These are phyloP conservation scores for Boletus pseudopeckii DNA, from an alignment of 768 basidiomycete species.

Conservation along the genomic window DNA sequence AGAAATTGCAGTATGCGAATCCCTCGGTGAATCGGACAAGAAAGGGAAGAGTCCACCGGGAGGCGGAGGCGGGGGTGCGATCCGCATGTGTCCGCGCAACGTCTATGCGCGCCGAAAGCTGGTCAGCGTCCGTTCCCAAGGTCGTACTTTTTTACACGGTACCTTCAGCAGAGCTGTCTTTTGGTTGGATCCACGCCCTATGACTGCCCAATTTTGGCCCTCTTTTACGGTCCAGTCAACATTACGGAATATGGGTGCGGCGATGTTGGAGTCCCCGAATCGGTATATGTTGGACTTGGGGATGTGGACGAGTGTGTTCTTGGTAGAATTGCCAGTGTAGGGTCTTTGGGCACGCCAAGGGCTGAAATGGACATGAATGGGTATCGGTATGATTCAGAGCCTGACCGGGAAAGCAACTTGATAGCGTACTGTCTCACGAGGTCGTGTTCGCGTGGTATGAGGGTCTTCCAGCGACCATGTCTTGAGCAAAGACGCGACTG, in stretches of 20 bases:
- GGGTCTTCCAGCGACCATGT: neutral
- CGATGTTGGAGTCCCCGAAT: constrained; percentile 52
- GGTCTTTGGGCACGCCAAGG: neutral
- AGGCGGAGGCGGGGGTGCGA: constrained; percentile 57
- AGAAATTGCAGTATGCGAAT: constrained; percentile 50
- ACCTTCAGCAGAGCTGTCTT: constrained; percentile 68
- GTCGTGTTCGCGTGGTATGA: neutral
- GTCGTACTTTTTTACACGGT: neutral
- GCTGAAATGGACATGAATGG: neutral
- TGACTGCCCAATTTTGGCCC: constrained; percentile 71
- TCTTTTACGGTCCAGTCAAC: constrained; percentile 59
- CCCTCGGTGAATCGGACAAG: constrained; percentile 40
- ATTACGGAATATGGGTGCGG: constrained; percentile 47
- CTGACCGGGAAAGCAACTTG: neutral
- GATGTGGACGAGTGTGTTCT: constrained; percentile 36
- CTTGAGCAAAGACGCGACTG: neutral
- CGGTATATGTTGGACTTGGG: constrained; percentile 52
- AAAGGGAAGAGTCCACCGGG: constrained; percentile 79
- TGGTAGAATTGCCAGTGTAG: constrained; percentile 1
- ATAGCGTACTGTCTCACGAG: neutral
- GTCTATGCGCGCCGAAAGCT: constrained; percentile 38
- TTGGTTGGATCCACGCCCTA: constrained; percentile 62
- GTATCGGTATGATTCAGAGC: neutral
- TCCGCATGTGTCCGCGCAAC: constrained; percentile 66
- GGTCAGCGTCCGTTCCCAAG: neutral